Evolutionary conservation across 257 asterid genomes (phyloP), one percentile per base, ranked within the genome.

Genomic region (Solanum okadae): DNA sequence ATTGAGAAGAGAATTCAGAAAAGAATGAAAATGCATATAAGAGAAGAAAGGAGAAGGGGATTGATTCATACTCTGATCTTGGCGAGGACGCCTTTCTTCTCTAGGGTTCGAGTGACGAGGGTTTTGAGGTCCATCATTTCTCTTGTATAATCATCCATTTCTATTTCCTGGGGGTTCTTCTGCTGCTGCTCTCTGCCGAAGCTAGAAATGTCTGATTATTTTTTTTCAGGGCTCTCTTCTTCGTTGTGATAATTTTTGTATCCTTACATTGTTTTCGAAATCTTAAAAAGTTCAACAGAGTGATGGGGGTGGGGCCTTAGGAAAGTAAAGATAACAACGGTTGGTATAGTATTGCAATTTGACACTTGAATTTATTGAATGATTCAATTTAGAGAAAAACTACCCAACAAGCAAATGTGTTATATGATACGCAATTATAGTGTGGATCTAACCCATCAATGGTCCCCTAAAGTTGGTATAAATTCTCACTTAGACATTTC

Each of bases 121-220:
- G 99, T 97, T 89, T 97, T 97, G 88, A 97, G 96, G 95, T 97
- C 99, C 99, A 97, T 97, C 99, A 97, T 97, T 90, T 97, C 99
- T 91, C 99, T 87, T n/a, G 98, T 94, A 83, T 97, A 96, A 92
- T 97, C 99, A 90, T 97, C 99, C 99, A 82, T 82, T 49, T 44
- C 76, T 70, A 14, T 10, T n/a, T 13, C 42, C 10, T 3, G n/a
- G 27, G 40, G 52, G n/a, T 37, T 35, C 29, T 20, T 35, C 31
- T 22, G 5, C 10, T 75, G 5, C 63, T 42, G 3, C 15, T 78
- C 31, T n/a, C 61, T 40, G 63, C 61, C 27, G 16, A 22, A 76
- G 27, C 83, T 37, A 68, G 27, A n/a, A 38, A 76, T 22, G 16
- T 2, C 35, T 10, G 72, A 10, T 20, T 52, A 3, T 0, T 44